Evolutionary conservation across 2,329 filamentous ascomycete genomes (phyloP), one percentile per base, ranked within the genome.

Genomic region (Lanzia echinophila): DNA sequence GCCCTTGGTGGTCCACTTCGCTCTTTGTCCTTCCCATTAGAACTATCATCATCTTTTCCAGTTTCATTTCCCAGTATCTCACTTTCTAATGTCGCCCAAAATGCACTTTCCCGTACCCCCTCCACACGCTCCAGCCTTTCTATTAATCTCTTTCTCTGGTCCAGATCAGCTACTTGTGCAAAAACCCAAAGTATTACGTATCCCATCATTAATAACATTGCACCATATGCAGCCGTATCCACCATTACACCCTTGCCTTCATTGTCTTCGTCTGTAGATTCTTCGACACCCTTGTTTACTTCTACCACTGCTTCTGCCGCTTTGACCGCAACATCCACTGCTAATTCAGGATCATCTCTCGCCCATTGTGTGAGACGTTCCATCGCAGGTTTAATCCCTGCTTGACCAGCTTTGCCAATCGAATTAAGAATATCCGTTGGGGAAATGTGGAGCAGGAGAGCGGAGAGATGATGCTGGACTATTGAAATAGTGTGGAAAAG

Each of bases 151-250:
- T 22, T 28, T 22, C 33, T 60, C 19, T 57, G 52, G 2, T 49
- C 39, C 15, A 15, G 13, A 12, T 56, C 20, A 2, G 55, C 50
- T 6, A 64, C 58, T 12, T 38, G 54, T 11, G 55, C 47, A 31
- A 62, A 64, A 5, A 55, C 55, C 58, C 60, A 63, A 2, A 64
- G 44, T n/a, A 61, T 51, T 11, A 63, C 39, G 28, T 63, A 58
- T 32, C 59, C 56, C 2, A 64, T 53, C 33, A 63, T 62, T 3
- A 63, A 41, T 10, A 61, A 56, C 6, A 60, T 58, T 10, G 62
- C 48, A 20, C 50, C 58, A 38, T 60, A 62, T 3, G 57, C 56
- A 5, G 56, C 57, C 15, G 60, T 62, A 24, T 60, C 61, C 1
- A 54, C 20, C 33, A 53, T 55, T 12, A 32, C 54, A 1, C 20